A percentile compares a stretch with the other conserved stretches of the same genome.
Conservation (phyloP, 352 stramenopile species). For the Pythium plurisporium region DNA sequence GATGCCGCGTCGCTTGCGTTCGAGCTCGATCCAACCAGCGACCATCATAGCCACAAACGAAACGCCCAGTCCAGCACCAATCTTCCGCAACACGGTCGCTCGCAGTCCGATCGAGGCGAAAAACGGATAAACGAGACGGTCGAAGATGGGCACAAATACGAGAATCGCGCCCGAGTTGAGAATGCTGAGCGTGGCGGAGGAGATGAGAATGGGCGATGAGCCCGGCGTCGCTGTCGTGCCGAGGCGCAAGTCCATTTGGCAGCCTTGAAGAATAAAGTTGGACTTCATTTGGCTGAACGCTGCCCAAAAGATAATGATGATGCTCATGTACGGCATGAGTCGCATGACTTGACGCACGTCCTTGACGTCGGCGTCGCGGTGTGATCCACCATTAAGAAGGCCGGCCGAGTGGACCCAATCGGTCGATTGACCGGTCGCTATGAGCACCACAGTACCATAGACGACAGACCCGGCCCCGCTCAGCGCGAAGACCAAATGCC, state of each 20-base stretch:
- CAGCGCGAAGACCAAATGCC: slow-evolving; percentile 61
- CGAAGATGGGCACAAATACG: slow-evolving; percentile 89
- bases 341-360: slow-evolving; percentile 73
- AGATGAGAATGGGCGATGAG: slow-evolving; percentile 59
- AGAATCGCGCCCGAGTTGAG: slow-evolving; percentile 89
- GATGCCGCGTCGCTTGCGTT: slow-evolving; percentile 49
- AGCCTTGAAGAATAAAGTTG: slow-evolving; percentile 86
- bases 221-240: slow-evolving; percentile 35
- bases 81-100: slow-evolving; percentile 80
- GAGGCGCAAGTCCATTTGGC: slow-evolving; percentile 88
- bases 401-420: slow-evolving; percentile 50
- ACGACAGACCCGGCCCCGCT: slow-evolving; percentile 43
- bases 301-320: slow-evolving; percentile 85
- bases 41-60: slow-evolving; percentile 71
- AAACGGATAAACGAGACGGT: slow-evolving; percentile 75
- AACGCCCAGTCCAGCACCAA: slow-evolving; percentile 80
- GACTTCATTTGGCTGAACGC: slow-evolving; percentile 81
- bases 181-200: slow-evolving; percentile 85
- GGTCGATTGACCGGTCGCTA: slow-evolving; percentile 54
- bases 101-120: slow-evolving; percentile 54
- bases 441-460: slow-evolving; percentile 67
- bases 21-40: slow-evolving; percentile 60
- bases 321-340: slow-evolving; percentile 72
- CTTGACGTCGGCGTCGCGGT: slow-evolving; percentile 51
- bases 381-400: slow-evolving; percentile 46